These are phyloP conservation scores for Penicillium arizonense DNA, from an alignment of 495 filamentous ascomycete genomes.

Conservation along the genomic window DNA sequence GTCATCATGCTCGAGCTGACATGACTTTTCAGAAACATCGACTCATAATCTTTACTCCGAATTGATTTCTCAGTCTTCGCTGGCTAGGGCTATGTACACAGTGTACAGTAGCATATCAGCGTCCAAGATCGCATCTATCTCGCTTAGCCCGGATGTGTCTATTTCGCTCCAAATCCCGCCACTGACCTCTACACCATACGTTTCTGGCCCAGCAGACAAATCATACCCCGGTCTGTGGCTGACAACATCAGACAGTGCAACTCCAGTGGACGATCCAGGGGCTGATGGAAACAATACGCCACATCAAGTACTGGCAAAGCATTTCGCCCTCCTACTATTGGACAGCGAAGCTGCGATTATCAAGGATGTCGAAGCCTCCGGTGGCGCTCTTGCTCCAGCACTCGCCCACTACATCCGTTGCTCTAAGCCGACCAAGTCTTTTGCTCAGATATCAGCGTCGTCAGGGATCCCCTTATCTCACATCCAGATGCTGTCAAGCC, in stretches of 20 bases:
- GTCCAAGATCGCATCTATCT: conserved; percentile 75
- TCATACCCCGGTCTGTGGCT: conserved; percentile 74
- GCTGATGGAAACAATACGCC: conserved; percentile 51
- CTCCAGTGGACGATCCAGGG: conserved; percentile 58
- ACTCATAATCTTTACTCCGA: conserved; percentile 48
- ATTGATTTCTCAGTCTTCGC: conserved; percentile 70
- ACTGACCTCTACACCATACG: conserved; percentile 68
- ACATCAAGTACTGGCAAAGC: conserved; percentile 66
- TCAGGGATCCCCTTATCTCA: conserved; percentile 72
- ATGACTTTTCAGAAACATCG: conserved; percentile 30
- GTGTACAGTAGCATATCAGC: conserved; percentile 78
- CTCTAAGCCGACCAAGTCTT: conserved; percentile 81
- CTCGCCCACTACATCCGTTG: conserved; percentile 81
- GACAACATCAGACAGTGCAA: conserved; percentile 78
- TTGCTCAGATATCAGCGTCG: conserved; percentile 72
- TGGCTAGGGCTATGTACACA: conserved; percentile 79
- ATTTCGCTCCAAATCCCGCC: conserved; percentile 87
- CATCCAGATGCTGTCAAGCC: conserved; percentile 80
- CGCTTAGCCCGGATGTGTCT: conserved; percentile 56
- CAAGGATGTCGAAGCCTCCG: conserved; percentile 76
- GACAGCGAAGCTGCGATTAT: conserved; percentile 81
- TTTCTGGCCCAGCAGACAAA: conserved; percentile 65
- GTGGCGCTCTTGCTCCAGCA: conserved; percentile 65
- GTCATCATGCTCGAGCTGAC: not conserved
- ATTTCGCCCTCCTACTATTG: conserved; percentile 83